Evolutionary conservation across 2,329 filamentous ascomycete genomes (phyloP).

Genomic region (Phyllosticta citribraziliensis): DNA sequence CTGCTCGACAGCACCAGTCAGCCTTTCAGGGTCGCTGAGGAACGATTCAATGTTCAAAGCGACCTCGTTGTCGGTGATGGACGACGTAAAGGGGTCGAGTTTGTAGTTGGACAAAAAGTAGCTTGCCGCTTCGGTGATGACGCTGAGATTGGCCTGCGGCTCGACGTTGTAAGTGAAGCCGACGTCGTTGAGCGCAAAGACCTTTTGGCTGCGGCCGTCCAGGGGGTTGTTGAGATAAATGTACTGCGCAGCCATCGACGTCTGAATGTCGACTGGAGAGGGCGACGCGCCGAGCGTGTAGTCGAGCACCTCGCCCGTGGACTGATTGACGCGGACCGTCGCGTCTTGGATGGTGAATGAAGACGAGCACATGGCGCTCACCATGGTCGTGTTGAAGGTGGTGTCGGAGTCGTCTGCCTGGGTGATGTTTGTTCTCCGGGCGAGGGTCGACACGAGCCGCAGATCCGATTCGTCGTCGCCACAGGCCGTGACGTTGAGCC

Average conservation of each 20-base stretch:
- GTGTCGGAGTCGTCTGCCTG: neutral
- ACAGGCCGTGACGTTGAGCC: constrained; percentile 1
- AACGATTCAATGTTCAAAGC: neutral
- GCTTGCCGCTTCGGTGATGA: neutral
- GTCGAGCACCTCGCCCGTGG: neutral
- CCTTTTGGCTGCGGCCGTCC: neutral
- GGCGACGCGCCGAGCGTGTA: neutral
- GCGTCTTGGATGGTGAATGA: neutral
- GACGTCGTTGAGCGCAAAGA: neutral
- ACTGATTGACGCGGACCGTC: neutral
- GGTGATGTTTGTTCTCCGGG: neutral
- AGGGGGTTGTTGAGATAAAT: constrained; percentile 7
- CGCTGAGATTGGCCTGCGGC: neutral
- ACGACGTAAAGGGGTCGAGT: constrained; percentile 1
- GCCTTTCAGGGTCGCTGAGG: neutral
- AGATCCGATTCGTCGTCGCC: neutral
- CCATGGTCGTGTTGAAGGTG: neutral
- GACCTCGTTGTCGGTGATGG: neutral
- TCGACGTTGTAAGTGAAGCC: neutral
- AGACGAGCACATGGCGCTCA: constrained; percentile 1
- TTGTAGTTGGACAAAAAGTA: neutral
- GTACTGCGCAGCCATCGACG: neutral
- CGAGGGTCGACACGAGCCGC: neutral
- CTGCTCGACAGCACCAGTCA: neutral
- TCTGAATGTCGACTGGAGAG: neutral